phyloP scores from a whole-genome alignment of 345 rosid species.

The Carallia brachiata region DNA sequence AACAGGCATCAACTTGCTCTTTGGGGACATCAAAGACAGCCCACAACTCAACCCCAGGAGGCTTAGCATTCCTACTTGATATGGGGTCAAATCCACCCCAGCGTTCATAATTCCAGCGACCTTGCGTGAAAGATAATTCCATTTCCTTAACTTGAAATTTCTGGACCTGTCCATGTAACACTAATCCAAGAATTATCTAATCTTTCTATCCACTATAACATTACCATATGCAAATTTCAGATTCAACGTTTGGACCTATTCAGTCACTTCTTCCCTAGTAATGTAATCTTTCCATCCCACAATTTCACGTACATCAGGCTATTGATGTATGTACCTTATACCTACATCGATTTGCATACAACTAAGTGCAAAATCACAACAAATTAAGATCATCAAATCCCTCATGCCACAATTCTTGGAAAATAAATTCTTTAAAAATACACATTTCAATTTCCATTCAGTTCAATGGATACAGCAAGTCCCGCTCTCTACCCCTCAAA shows the following conservation, averaged over 20 bases:
- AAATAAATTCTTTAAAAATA: too few relatives aligned
- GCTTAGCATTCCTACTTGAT: slow-evolving; percentile 86
- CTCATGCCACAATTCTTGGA: too few relatives aligned
- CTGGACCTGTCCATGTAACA: slow-evolving; percentile 51
- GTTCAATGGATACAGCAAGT: too few relatives aligned
- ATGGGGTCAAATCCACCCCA: slow-evolving; percentile 96
- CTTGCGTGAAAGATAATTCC: slow-evolving; percentile 97
- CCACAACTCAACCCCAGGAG: slow-evolving; percentile 96
- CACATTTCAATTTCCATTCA: too few relatives aligned
- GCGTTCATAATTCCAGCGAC: slow-evolving; percentile 94
- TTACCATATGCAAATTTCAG: background rate
- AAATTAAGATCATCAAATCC: too few relatives aligned
- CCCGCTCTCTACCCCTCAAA: too few relatives aligned
- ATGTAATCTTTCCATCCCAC: too few relatives aligned
- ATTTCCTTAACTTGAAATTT: slow-evolving; percentile 77
- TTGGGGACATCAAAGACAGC: slow-evolving; percentile 85
- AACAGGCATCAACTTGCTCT: slow-evolving; percentile 67
- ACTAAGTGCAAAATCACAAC: too few relatives aligned
- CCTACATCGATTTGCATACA: too few relatives aligned
- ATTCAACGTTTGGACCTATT: background rate
- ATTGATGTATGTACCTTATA: too few relatives aligned
- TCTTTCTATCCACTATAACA: background rate
- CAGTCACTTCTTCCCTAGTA: background rate
- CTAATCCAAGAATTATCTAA: slow-evolving; percentile 6
- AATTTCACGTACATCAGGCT: too few relatives aligned